Evolutionary conservation across 2,329 filamentous ascomycete genomes (phyloP), one percentile per base, ranked within the genome.

Genomic region (Paecilomyces dactylethromorphus): DNA sequence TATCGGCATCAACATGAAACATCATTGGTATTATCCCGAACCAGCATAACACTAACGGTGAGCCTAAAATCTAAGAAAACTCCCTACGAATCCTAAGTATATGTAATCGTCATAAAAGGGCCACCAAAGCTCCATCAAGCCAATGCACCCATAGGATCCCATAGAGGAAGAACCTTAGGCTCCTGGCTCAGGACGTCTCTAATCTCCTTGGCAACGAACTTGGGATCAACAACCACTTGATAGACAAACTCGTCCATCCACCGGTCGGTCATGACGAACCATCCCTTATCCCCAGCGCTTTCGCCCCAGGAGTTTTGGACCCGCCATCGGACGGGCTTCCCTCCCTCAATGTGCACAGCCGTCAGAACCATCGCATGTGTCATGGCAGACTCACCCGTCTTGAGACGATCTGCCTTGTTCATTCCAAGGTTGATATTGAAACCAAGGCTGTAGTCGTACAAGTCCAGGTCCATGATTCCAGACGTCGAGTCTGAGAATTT

Each of bases 341-440:
- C 86, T 60, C 84, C 76, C 29, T 89, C 87, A 2, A 95, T 72
- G 69, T 96, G 91, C 53, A 96, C 92, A 0, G 85, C 92, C 2
- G 91, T 96, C 62, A 96, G 75, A 0, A 95, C 90, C 92, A 96
- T 96, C 3, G 92, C 92, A 68, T 96, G 92, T 0, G 91, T 96
- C 91, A 96, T 95, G 55, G 84, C 82, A 57, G 84, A 88, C 76
- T 95, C 91, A 11, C 89, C 86, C 0, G 87, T 87, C 66, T 83
- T 79, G 53, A 96, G 77, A 3, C 91, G 79, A 66, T 91, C 83
- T 0, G 88, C 88, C 75, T 96, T 96, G 67, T 79, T 84, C 83
- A 95, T 82, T 18, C 84, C 85, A 8, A 93, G 81, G 58, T 80
- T 81, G 61, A 91, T 82, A 66, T 92, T 90, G 75, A 96, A 91